Base-by-base conservation (phyloP, 306 rosid genomes). In the Prosopis cineraria region DNA sequence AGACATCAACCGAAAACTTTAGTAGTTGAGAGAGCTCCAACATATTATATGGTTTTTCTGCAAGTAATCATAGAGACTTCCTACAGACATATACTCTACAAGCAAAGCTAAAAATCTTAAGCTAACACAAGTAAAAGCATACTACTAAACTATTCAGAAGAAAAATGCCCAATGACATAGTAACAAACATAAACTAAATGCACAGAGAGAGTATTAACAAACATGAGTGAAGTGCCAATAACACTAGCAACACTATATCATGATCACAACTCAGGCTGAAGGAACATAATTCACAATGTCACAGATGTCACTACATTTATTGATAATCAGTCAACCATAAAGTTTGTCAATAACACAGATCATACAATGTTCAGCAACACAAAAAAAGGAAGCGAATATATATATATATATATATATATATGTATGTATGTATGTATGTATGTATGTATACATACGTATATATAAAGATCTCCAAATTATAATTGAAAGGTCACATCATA, bases 51-150 rank as follows among this genome's bases (percentile, higher is more conserved):
- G 96, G 80, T 87, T 91, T 90, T 91, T 96, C 86, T 96, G 99
- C 93, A 96, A 81, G 88, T 91, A 93, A 87, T 93, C 97, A 75
- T 96, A 96, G 48, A 96, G 89, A 85, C 96, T 96, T 86, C 99
- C 99, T 70, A 97, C 94, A 37, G 96, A 92, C 99, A 96, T 96
- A 80, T 91, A 96, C 90, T 96, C 99, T 96, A 93, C 87, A 85
- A 50, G n/a, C 30, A 84, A 83, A 30, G 78, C 67, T 5, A 5
- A 31, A 63, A 31, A 31, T 31, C n/a, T n/a, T n/a, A n/a, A n/a
- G n/a, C n/a, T n/a, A n/a, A 43, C 63, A 45, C 41, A 43, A 31
- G 50, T 12, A 70, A 8, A 58, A 56, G 37, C 27, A 41, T 58
- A 41, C 62, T 43, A 78, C 59, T 68, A 19, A 78, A 44, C 59